These are phyloP conservation scores for Trametes coccinea DNA, from an alignment of 768 basidiomycete species.

Conservation along the genomic window DNA sequence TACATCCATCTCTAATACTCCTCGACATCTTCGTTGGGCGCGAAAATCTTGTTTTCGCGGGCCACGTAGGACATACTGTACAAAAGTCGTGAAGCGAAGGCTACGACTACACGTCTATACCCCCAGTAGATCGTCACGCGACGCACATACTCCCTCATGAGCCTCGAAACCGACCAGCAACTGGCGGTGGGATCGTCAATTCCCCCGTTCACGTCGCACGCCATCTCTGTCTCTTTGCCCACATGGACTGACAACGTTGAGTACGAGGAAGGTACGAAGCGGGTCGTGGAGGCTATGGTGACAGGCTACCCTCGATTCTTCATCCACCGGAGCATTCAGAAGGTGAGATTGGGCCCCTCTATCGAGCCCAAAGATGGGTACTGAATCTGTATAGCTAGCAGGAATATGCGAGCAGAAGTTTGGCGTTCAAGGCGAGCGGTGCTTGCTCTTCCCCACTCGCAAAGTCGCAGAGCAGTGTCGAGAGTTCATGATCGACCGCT, in stretches of 20 bases:
- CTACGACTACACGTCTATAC: too few species aligned
- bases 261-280: conserved; percentile 86
- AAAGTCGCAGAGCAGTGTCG: conserved; percentile 74
- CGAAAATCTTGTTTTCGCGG: too few species aligned
- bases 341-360: conserved; percentile 50
- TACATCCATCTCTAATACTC: not conserved
- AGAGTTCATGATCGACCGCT: conserved; percentile 62
- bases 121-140: too few species aligned
- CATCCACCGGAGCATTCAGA: conserved; percentile 81
- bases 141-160: not conserved
- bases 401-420: conserved; percentile 77
- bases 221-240: conserved; percentile 93
- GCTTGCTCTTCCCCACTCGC: conserved; percentile 78
- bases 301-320: conserved; percentile 95
- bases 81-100: too few species aligned
- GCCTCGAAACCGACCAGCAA: conserved; percentile 11
- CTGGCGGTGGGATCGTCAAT: conserved; percentile 49
- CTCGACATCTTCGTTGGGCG: too few species aligned
- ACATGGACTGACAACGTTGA: conserved; percentile 90
- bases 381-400: conserved; percentile 61
- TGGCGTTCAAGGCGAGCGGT: conserved; percentile 65
- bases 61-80: too few species aligned
- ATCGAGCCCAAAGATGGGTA: not conserved
- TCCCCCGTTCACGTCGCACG: conserved; percentile 76
- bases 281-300: conserved; percentile 78